phyloP scores from a whole-genome alignment of 2,329 filamentous ascomycete species.

The Neonectria faginata region DNA sequence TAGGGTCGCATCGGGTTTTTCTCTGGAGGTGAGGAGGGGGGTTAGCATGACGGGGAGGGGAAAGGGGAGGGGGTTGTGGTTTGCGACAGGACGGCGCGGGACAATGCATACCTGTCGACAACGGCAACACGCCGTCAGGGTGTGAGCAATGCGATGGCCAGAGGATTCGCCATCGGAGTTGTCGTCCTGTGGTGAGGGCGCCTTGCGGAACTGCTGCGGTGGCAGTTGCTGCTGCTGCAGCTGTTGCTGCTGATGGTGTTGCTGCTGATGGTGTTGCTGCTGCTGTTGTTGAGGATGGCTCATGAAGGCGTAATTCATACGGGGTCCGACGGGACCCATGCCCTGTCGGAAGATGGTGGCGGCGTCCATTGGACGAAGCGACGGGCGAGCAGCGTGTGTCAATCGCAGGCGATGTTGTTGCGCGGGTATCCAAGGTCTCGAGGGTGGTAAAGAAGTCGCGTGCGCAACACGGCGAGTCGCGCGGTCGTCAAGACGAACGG shows the following conservation, averaged over 20 bases:
- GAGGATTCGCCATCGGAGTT: constrained; percentile 62
- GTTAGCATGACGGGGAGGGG: constrained; percentile 29
- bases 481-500: constrained; percentile 10
- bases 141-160: constrained; percentile 77
- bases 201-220: constrained; percentile 46
- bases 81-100: constrained; percentile 20
- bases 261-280: constrained; percentile 37
- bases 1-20: constrained; percentile 96
- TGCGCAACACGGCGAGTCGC: constrained; percentile 20
- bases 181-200: constrained; percentile 53
- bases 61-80: constrained; percentile 5
- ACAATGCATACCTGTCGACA: constrained; percentile 75
- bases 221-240: constrained; percentile 44
- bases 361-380: constrained; percentile 64
- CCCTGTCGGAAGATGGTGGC: constrained; percentile 70
- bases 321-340: constrained; percentile 59
- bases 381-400: constrained; percentile 20
- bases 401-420: constrained; percentile 19
- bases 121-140: constrained; percentile 82
- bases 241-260: constrained; percentile 20
- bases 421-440: constrained; percentile 27
- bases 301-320: constrained; percentile 50
- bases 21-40: constrained; percentile 64
- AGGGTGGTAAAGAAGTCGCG: constrained; percentile 33
- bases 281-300: constrained; percentile 43